Evolutionary conservation across 371 early-diverging fungal genomes (phyloP).

Genomic region (Gilbertella persicaria): DNA sequence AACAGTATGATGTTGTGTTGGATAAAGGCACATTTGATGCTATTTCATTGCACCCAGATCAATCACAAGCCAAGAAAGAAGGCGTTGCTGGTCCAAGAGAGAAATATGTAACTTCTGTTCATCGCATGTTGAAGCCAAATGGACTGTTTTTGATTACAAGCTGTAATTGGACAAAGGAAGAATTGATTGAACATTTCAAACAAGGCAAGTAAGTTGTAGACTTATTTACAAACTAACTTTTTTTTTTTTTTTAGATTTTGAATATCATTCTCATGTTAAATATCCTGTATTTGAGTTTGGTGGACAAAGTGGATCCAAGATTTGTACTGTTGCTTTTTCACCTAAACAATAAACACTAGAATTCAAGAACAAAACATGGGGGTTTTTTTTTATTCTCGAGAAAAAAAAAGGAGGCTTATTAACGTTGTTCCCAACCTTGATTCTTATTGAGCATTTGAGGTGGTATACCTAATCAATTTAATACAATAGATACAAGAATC

Average conservation of each 20-base stretch:
- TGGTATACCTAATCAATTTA: conserved; percentile 26
- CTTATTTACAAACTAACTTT: not conserved
- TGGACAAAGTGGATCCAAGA: conserved; percentile 83
- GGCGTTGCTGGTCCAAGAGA: conserved; percentile 41
- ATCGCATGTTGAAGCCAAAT: conserved; percentile 36
- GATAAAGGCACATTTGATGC: conserved; percentile 97
- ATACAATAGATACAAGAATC: not conserved
- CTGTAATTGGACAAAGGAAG: conserved; percentile 92
- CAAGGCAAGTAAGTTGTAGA: conserved; percentile 41
- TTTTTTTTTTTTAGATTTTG: conserved; percentile 50
- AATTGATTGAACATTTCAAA: conserved; percentile 69
- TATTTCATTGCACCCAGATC: conserved; percentile 73
- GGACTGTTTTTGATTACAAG: conserved; percentile 84
- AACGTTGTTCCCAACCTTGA: conserved; percentile 43
- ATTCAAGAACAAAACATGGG: too few species aligned
- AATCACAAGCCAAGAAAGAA: conserved; percentile 38
- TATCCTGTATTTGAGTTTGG: conserved; percentile 88
- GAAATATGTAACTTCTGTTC: conserved; percentile 32
- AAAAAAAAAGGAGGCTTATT: conserved; percentile 12
- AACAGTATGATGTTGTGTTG: conserved; percentile 66
- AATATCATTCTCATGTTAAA: conserved; percentile 68
- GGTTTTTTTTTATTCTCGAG: not conserved
- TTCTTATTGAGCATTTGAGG: conserved; percentile 41
- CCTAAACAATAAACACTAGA: conserved; percentile 12
- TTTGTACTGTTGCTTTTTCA: conserved; percentile 80